phyloP scores from a whole-genome alignment of 805 yeast species.

The Kregervanrija fluxuum region DNA sequence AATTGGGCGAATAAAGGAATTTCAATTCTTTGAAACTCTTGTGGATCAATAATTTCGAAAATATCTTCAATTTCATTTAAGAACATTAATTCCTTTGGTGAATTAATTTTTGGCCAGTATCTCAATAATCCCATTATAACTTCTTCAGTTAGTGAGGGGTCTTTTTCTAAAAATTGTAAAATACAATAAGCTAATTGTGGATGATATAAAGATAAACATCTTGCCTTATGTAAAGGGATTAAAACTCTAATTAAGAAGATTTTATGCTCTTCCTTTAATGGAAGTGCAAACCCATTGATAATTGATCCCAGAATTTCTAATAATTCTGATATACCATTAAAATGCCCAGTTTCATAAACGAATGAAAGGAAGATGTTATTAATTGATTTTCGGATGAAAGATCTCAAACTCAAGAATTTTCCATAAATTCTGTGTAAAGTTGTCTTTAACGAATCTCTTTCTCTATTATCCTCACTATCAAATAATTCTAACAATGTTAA shows the following conservation, averaged over 20 bases:
- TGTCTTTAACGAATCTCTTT: constrained; percentile 90
- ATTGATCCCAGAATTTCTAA: constrained; percentile 93
- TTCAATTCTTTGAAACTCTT: constrained; percentile 84
- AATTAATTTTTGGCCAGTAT: constrained; percentile 94
- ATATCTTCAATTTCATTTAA: constrained; percentile 94
- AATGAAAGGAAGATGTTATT: constrained; percentile 90
- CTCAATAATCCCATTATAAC: constrained; percentile 90
- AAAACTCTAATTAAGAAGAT: constrained; percentile 79
- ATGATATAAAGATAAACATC: constrained; percentile 82
- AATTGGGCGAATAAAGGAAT: constrained; percentile 91
- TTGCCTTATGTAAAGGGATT: constrained; percentile 88
- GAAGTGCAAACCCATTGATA: constrained; percentile 95
- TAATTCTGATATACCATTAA: constrained; percentile 92
- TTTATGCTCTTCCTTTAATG: constrained; percentile 95
- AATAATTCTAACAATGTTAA: constrained; percentile 76
- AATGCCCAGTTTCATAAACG: constrained; percentile 90
- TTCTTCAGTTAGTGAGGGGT: constrained; percentile 85
- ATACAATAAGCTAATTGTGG: constrained; percentile 97
- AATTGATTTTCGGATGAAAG: constrained; percentile 86
- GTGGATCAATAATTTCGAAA: constrained; percentile 91
- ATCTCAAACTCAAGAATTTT: constrained; percentile 80
- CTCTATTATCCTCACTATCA: constrained; percentile 95
- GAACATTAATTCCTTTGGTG: constrained; percentile 94
- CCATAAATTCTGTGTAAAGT: constrained; percentile 95
- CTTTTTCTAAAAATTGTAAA: constrained; percentile 93